Evolutionary conservation across 805 yeast genomes (phyloP).

Genomic region (Cyberlindnera euphorbiae): DNA sequence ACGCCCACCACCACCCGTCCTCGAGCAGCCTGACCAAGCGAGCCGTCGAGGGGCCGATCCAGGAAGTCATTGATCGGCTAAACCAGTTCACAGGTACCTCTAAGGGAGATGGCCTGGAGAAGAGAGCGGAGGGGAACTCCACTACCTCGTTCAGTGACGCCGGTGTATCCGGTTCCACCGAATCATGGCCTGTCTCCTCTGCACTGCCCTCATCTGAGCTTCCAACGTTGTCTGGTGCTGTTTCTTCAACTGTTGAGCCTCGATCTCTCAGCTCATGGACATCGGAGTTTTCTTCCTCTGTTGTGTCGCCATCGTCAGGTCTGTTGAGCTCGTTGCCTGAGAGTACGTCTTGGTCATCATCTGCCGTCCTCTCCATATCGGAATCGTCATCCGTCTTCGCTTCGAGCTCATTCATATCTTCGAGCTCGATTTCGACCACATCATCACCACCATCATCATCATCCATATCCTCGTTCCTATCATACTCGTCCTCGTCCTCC

Average conservation of each 20-base stretch:
- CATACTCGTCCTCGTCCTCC: conserved; percentile 1
- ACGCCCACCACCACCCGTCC: no score
- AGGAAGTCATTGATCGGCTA: no score
- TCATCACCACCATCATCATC: conserved; percentile 4
- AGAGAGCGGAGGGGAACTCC: conserved; percentile 1
- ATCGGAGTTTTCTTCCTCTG: no score
- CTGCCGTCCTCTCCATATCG: conserved; percentile 6
- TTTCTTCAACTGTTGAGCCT: background rate
- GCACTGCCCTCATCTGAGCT: background rate
- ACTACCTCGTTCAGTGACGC: no score
- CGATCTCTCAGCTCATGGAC: no score
- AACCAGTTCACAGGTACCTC: no score
- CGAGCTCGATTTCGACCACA: conserved; percentile 1
- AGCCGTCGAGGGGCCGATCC: no score
- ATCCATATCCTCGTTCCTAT: conserved; percentile 1
- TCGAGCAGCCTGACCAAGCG: background rate
- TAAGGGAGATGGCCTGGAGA: background rate
- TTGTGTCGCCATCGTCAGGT: no score
- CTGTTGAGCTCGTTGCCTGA: conserved; percentile 2
- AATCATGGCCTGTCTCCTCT: background rate
- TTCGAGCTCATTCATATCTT: conserved; percentile 6
- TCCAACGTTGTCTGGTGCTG: background rate
- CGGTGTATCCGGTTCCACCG: no score
- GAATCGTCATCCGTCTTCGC: conserved; percentile 1
- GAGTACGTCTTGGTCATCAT: no score